These are phyloP conservation scores for Monosporascus sp. DNA, from an alignment of 2,329 filamentous ascomycete species.

Conservation along the genomic window DNA sequence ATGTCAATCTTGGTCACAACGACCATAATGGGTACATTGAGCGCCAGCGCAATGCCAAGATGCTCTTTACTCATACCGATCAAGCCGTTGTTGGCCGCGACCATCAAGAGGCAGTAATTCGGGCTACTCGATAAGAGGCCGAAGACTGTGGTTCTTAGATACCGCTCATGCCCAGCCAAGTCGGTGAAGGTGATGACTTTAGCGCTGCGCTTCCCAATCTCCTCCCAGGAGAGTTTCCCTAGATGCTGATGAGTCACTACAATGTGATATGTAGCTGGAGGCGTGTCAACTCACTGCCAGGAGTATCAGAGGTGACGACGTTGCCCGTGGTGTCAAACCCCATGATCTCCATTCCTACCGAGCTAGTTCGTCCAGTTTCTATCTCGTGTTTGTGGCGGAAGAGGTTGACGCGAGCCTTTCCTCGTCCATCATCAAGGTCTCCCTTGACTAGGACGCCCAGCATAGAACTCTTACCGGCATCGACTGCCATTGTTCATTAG, in stretches of 20 bases:
- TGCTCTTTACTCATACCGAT: conserved; percentile 99
- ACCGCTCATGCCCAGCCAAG: conserved; percentile 90
- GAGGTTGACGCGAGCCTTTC: conserved; percentile 88
- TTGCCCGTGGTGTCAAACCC: conserved; percentile 86
- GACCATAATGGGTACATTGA: conserved; percentile 97
- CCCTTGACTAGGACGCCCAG: conserved; percentile 94
- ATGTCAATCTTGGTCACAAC: conserved; percentile 98
- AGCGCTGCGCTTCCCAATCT: conserved; percentile 88
- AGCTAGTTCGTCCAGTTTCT: conserved; percentile 90
- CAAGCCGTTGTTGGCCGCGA: conserved; percentile 93
- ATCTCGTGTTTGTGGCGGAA: conserved; percentile 98
- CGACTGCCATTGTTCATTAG: conserved; percentile 49
- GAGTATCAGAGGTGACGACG: conserved; percentile 73
- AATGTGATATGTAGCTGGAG: background rate
- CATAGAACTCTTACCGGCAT: conserved; percentile 95
- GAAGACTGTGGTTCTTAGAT: conserved; percentile 93
- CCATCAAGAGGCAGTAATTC: conserved; percentile 97
- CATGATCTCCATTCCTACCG: conserved; percentile 98
- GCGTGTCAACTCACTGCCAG: conserved; percentile 59
- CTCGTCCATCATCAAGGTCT: conserved; percentile 87
- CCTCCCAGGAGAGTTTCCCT: conserved; percentile 83
- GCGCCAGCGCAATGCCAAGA: conserved; percentile 83
- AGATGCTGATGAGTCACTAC: conserved; percentile 10
- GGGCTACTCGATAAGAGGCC: conserved; percentile 90
- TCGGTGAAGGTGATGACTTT: conserved; percentile 98